phyloP scores from a whole-genome alignment of 108 stramenopile genomes.

The Fragilariopsis cylindrus region DNA sequence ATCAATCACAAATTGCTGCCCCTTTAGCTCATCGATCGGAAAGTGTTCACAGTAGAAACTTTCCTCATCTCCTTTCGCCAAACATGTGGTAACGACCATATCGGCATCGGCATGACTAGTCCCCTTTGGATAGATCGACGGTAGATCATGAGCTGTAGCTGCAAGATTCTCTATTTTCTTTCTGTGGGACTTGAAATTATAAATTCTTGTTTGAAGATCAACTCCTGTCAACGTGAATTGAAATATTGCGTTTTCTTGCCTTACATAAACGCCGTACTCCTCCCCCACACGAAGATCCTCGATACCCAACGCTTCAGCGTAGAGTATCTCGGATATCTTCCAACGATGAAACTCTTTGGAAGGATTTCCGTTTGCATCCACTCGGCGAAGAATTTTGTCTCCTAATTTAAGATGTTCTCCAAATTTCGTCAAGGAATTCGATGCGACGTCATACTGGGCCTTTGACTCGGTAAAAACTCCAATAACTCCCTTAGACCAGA shows the following conservation, averaged over 20 bases:
- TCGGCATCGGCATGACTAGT: slow-evolving; percentile 19
- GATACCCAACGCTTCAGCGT: slow-evolving; percentile 23
- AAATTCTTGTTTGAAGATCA: slow-evolving; percentile 22
- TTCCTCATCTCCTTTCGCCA: slow-evolving; percentile 18
- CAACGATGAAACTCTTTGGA: slow-evolving; percentile 20
- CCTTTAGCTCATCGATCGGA: background rate
- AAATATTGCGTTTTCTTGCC: slow-evolving; percentile 27
- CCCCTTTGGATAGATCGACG: slow-evolving; percentile 37
- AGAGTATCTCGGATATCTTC: slow-evolving; percentile 27
- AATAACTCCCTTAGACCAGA: slow-evolving; percentile 42
- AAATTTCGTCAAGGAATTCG: slow-evolving; percentile 31
- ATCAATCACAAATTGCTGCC: slow-evolving; percentile 35
- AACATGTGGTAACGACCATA: slow-evolving; percentile 27
- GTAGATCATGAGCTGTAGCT: slow-evolving; percentile 23
- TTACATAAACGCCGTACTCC: slow-evolving; percentile 37
- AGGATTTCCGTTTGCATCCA: slow-evolving; percentile 27
- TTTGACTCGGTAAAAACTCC: slow-evolving; percentile 23
- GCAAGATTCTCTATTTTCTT: slow-evolving; percentile 20
- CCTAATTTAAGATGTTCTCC: slow-evolving; percentile 37
- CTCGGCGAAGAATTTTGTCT: slow-evolving; percentile 30
- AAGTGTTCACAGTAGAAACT: slow-evolving; percentile 12
- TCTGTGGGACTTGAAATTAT: slow-evolving; percentile 28
- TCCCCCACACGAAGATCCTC: slow-evolving; percentile 23
- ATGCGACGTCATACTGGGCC: slow-evolving; percentile 26
- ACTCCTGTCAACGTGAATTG: slow-evolving; percentile 30